phyloP scores from a whole-genome alignment of 2,329 filamentous ascomycete species.

The Diplocarpon mali region DNA sequence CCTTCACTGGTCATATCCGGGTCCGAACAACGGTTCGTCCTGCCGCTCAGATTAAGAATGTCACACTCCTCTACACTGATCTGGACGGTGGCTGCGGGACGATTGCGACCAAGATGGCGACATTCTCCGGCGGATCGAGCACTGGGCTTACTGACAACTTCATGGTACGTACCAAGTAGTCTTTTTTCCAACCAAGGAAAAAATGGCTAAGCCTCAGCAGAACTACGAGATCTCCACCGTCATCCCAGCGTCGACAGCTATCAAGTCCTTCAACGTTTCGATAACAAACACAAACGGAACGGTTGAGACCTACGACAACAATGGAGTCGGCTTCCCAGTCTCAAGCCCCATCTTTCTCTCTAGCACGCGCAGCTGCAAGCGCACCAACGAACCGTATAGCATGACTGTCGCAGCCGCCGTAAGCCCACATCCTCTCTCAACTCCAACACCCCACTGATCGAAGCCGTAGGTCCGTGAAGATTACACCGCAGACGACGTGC shows the following conservation, averaged over 20 bases:
- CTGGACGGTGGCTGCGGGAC: constrained; percentile 7
- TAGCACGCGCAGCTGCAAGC: neutral
- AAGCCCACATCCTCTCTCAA: neutral
- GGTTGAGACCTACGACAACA: neutral
- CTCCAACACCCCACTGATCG: neutral
- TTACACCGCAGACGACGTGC: neutral
- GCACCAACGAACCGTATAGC: neutral
- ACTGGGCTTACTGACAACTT: neutral
- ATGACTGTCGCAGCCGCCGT: neutral
- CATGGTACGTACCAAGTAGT: neutral
- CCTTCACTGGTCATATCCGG: neutral
- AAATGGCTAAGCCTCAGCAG: neutral
- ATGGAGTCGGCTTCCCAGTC: neutral
- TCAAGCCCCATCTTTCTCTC: neutral
- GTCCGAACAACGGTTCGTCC: neutral
- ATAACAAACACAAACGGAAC: neutral
- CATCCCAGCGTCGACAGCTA: neutral
- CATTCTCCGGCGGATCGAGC: neutral
- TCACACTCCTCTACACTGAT: constrained; percentile 15
- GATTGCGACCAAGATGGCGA: constrained; percentile 1
- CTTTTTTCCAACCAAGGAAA: neutral
- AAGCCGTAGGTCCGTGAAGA: neutral
- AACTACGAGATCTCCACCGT: neutral
- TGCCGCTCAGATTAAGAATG: neutral
- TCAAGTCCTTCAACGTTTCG: neutral